Base-by-base conservation (phyloP, 805 yeast species). In the Candida hungchunana region DNA sequence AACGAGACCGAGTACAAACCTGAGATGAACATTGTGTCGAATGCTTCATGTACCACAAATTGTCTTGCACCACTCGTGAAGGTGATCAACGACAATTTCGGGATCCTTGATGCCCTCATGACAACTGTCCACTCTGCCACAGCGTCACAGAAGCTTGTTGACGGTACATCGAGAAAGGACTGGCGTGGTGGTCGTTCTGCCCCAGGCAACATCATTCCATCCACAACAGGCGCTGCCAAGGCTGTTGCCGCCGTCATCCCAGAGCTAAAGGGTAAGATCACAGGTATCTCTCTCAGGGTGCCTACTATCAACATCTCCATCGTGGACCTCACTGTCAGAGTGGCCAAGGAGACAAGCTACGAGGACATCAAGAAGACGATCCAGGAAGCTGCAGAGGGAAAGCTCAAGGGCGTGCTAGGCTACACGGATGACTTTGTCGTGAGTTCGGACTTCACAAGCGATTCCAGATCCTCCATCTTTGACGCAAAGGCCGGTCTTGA, bases 131-230 rank as follows among this genome's bases (percentile, higher is more conserved):
- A 77, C 71, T 74, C 82, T 58, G 69, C 75, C 66, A 77, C 83
- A 45, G 83, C 83, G 44, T 74, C 83, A 48, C 83, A 78, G 64
- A 77, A 77, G 70, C 76, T 82, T 46, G 84, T 78, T 53, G 84
- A 78, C 60, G 83, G 83, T 68, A 81, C 83, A 60, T 77, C 84
- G 62, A 81, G 75, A 69, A 78, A 78, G 69, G 84, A 77, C 69
- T 77, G 84, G 84, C 76, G 84, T 75, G 83, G 83, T 69, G 84
- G 83, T 63, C 73, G 84, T 71, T 75, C 83, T 54, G 84, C 84
- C 58, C 75, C 82, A 45, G 82, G 78, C 58, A 77, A 78, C 76
- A 77, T 78, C 60, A 78, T 78, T 56, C 84, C 84, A 64, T 77
- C 83, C 39, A 75, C 83, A 50, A 78, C 84, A 37, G 84, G 84